Evolutionary conservation across 495 filamentous ascomycete genomes (phyloP).

Genomic region (Podospora pseudoanserina): DNA sequence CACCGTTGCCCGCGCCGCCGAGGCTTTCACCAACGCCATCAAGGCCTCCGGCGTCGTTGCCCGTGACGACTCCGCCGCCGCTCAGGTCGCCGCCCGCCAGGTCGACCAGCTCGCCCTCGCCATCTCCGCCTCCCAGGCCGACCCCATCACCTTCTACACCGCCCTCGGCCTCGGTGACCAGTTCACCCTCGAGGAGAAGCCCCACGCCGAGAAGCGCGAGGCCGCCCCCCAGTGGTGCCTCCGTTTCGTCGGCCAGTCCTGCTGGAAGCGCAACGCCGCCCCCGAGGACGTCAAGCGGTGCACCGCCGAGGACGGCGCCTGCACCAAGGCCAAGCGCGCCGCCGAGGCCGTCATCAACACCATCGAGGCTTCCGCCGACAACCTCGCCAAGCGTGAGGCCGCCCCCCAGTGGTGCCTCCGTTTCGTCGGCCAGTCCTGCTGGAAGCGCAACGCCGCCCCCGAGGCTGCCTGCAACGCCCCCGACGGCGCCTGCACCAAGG

Average conservation of each 20-base stretch:
- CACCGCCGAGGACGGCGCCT: constrained; percentile 28
- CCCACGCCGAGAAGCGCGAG: constrained; percentile 26
- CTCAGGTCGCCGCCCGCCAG: constrained; percentile 27
- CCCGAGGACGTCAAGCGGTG: constrained; percentile 13
- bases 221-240: constrained; percentile 27
- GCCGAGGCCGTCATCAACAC: constrained; percentile 24
- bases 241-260: constrained; percentile 31
- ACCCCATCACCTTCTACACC: constrained; percentile 28
- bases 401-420: constrained; percentile 14
- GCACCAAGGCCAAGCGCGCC: constrained; percentile 30
- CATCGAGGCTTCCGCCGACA: constrained; percentile 4
- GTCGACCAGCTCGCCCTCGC: constrained; percentile 30
- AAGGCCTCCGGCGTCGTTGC: constrained; percentile 16
- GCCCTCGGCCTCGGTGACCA: constrained; percentile 16
- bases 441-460: constrained; percentile 30
- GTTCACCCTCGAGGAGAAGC: constrained; percentile 7
- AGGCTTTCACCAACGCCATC: constrained; percentile 32
- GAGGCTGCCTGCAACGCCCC: constrained; percentile 29
- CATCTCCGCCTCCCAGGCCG: constrained; percentile 27
- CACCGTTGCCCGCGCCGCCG: constrained; percentile 38
- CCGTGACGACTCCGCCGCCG: constrained; percentile 20
- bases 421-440: constrained; percentile 17
- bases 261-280: constrained; percentile 29
- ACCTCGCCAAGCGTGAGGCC: constrained; percentile 27
- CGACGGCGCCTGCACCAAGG: constrained; percentile 33